A percentile compares a stretch with the other conserved stretches of the same genome.
Conservation (phyloP, 345 rosid species). For the Lumnitzera racemosa region DNA sequence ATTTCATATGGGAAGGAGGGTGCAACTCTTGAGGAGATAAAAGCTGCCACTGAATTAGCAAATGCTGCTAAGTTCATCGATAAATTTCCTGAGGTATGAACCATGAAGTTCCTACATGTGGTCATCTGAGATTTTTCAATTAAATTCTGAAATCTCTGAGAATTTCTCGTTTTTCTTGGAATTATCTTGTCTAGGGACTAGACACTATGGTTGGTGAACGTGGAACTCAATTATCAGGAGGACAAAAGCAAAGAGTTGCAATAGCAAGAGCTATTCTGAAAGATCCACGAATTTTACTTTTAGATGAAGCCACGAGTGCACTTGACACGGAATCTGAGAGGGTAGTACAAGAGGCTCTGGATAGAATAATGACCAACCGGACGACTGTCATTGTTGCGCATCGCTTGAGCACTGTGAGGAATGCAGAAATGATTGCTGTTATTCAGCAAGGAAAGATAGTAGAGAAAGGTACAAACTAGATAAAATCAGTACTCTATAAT, state of each 20-base stretch:
- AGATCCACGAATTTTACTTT: constrained; percentile 66
- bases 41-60: constrained; percentile 62
- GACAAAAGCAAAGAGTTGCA: constrained; percentile 93
- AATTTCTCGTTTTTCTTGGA: too few relatives aligned
- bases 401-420: constrained; percentile 74
- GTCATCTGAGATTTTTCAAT: too few relatives aligned
- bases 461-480: constrained; percentile 47
- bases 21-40: constrained; percentile 63
- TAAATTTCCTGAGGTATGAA: constrained; percentile 54
- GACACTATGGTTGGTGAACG: constrained; percentile 97
- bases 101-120: too few relatives aligned
- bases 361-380: constrained; percentile 66
- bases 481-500: too few relatives aligned
- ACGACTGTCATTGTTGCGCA: constrained; percentile 84
- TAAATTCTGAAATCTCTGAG: too few relatives aligned
- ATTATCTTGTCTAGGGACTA: constrained; percentile 32
- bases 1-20: constrained; percentile 71
- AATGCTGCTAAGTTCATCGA: constrained; percentile 74
- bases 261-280: constrained; percentile 86
- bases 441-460: constrained; percentile 72
- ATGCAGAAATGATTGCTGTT: constrained; percentile 67
- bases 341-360: constrained; percentile 79
- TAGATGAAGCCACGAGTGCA: constrained; percentile 94
- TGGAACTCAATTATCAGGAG: constrained; percentile 92
- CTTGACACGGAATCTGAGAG: constrained; percentile 89